A percentile compares a stretch with the other conserved stretches of the same genome.
Evolutionary conservation across 2,329 filamentous ascomycete genomes (phyloP).

Genomic region (Fusarium austroafricanum): DNA sequence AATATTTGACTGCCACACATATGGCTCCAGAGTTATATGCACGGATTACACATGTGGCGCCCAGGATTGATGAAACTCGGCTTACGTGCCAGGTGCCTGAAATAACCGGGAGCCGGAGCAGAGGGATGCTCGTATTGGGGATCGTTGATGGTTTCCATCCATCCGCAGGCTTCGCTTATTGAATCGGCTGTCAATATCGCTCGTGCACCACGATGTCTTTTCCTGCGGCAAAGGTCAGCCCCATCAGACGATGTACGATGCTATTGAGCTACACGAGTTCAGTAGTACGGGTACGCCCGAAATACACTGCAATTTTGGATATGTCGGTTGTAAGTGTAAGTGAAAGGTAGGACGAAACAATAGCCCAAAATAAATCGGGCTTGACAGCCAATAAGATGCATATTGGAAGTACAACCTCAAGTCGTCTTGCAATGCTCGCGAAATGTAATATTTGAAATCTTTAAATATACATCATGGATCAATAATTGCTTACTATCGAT

Average conservation of each 20-base stretch:
- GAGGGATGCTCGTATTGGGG: conserved; percentile 19
- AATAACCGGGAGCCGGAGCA: conserved; percentile 31
- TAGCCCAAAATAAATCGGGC: conserved; percentile 27
- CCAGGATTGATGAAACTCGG: conserved; percentile 32
- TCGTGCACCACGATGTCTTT: conserved; percentile 32
- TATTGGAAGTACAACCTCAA: background rate
- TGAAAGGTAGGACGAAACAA: conserved; percentile 26
- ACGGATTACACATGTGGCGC: conserved; percentile 37
- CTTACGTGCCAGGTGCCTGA: conserved; percentile 8
- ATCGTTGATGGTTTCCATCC: conserved; percentile 22
- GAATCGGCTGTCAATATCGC: conserved; percentile 31
- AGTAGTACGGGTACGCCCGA: conserved; percentile 27
- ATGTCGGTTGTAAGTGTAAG: conserved; percentile 18
- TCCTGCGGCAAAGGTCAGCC: conserved; percentile 31
- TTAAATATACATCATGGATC: background rate
- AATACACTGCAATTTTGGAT: conserved; percentile 1
- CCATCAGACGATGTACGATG: conserved; percentile 37
- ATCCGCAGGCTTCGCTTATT: conserved; percentile 41
- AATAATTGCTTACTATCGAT: background rate
- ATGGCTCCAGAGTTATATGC: conserved; percentile 12
- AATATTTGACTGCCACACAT: conserved; percentile 1
- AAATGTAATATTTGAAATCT: background rate
- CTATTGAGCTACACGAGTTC: conserved; percentile 15
- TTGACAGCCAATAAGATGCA: conserved; percentile 4
- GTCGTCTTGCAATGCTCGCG: background rate